Percentiles rank a stretch among this genome's conserved stretches.
These are phyloP conservation scores for Penicillium sp. DNA, from an alignment of 2,329 filamentous ascomycete species.

Conservation along the genomic window DNA sequence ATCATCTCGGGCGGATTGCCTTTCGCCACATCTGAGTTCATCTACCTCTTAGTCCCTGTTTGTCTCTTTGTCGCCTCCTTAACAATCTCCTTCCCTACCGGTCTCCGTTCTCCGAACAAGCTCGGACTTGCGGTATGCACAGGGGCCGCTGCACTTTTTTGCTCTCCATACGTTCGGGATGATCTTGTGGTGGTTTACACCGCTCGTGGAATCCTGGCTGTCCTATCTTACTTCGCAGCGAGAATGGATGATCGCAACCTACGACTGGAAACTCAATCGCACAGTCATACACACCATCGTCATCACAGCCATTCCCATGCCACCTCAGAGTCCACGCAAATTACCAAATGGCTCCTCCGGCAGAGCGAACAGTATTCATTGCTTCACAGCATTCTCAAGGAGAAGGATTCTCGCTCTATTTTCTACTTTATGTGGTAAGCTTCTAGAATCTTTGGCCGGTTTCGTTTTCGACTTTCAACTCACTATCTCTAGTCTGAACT, in stretches of 20 bases:
- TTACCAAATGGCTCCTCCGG: conserved; percentile 68
- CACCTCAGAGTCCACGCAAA: conserved; percentile 51
- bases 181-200: conserved; percentile 26
- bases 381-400: conserved; percentile 75
- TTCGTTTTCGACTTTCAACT: conserved; percentile 10
- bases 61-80: conserved; percentile 27
- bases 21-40: conserved; percentile 20
- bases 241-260: conserved; percentile 31
- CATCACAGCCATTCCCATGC: conserved; percentile 30
- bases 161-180: conserved; percentile 26
- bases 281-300: conserved; percentile 29
- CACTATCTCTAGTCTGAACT: conserved; percentile 64
- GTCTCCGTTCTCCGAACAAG: conserved; percentile 29
- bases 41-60: conserved; percentile 21
- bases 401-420: conserved; percentile 89
- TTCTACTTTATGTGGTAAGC: conserved; percentile 92
- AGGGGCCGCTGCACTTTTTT: conserved; percentile 26
- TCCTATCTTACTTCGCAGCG: conserved; percentile 29
- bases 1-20: conserved; percentile 21
- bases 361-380: conserved; percentile 67
- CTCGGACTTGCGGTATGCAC: conserved; percentile 27
- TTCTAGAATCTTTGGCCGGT: neutral
- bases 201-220: conserved; percentile 24
- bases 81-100: conserved; percentile 19
- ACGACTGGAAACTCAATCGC: conserved; percentile 27